Evolutionary conservation across 257 asterid genomes (phyloP), one percentile per base, ranked within the genome.

Genomic region (Rhazya stricta): DNA sequence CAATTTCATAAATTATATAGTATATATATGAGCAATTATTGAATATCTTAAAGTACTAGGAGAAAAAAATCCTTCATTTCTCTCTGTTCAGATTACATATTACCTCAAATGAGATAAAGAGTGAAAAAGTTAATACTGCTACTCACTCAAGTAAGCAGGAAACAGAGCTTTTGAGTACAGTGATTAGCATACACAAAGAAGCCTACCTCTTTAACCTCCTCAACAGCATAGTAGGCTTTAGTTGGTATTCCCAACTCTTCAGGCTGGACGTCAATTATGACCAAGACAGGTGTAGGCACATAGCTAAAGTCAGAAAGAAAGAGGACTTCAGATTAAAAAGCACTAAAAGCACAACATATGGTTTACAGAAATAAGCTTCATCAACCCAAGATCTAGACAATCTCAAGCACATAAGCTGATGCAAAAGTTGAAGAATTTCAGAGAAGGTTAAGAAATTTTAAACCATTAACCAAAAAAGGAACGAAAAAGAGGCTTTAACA

Each of bases 151-250:
- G 30, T 66, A 66, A 42, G 37, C 39, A n/a, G 6, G 25, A 13
- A 48, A 25, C 58, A 45, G 41, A 45, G 30, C 34, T 34, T 36
- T 48, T 27, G 63, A 71, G n/a, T 8, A 34, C 23, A 69, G 19
- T 8, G 19, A 73, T 21, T 32, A 32, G 32, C 39, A 76, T 4
- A 46, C 42, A 45, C 5, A 25, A 34, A 21, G 36, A 8, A 50
- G 8, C 18, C 30, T 81, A 93, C 98, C 96, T 91, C 98, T 85
- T 93, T 93, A 77, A 93, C 98, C 84, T 93, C 98, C 86, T 93
- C 98, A 45, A 93, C 96, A 16, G 98, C 97, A 77, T 90, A 93
- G 86, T 93, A 93, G 45, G 98, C 98, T 87, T 93, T 93, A 74
- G 94, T 87, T 54, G 98, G 98, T 71, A 93, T 93, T 73, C 98